Evolutionary conservation across 129 eudicot genomes (phyloP).

Genomic region (Tagetes erecta): DNA sequence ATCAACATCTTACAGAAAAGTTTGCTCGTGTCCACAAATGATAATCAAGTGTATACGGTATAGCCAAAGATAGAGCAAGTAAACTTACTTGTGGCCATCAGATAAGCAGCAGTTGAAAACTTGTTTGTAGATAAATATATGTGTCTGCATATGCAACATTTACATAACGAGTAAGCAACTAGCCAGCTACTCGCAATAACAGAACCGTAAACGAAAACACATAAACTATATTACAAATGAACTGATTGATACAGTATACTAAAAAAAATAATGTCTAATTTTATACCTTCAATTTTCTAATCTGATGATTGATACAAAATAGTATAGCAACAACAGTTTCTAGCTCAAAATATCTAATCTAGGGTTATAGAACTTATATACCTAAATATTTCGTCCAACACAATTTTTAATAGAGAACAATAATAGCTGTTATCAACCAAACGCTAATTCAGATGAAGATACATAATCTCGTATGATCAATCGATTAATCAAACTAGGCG

Average conservation of each 20-base stretch:
- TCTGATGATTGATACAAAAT: neutral
- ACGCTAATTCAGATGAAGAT: slow-evolving; percentile 1
- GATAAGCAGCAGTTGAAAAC: slow-evolving; percentile 9
- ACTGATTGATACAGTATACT: neutral
- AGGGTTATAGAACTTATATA: neutral
- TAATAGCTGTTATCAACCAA: neutral
- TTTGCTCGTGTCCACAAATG: neutral
- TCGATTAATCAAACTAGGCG: neutral
- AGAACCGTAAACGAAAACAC: neutral
- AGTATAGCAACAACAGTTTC: neutral
- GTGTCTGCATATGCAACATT: slow-evolving; percentile 20
- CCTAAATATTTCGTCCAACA: neutral
- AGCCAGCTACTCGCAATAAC: neutral
- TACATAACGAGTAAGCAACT: neutral
- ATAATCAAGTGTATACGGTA: neutral
- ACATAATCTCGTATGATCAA: neutral
- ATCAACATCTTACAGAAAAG: neutral
- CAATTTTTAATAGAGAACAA: neutral
- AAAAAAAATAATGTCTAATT: neutral
- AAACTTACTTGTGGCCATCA: slow-evolving; percentile 41
- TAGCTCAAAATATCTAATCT: too few relatives aligned
- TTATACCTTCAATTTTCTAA: neutral
- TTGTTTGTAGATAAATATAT: slow-evolving; percentile 16
- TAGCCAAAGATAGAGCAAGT: neutral
- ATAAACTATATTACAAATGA: neutral